Percentiles rank a stretch among this genome's conserved stretches.
phyloP scores from a whole-genome alignment of 768 basidiomycete species.

The Infundibulicybe gibba region DNA sequence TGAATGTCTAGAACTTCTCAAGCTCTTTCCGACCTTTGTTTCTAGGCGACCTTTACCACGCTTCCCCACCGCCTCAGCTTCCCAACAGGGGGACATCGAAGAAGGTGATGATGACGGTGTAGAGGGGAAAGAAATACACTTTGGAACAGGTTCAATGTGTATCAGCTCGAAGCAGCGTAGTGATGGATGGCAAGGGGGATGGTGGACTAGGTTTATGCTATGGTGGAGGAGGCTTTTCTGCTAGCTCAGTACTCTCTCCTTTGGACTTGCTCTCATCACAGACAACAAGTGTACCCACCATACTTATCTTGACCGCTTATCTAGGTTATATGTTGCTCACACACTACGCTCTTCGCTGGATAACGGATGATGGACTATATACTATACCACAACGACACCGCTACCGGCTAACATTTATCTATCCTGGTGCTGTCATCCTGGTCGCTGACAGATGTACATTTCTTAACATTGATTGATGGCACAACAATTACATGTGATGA shows the following conservation, averaged over 20 bases:
- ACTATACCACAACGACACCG: too few species aligned
- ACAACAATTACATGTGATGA: too few species aligned
- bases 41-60: slow-evolving; percentile 68
- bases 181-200: slow-evolving; percentile 69
- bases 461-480: too few species aligned
- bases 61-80: slow-evolving; percentile 44
- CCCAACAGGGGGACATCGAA: slow-evolving; percentile 57
- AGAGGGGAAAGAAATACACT: slow-evolving; percentile 56
- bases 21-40: slow-evolving; percentile 76
- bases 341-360: too few species aligned
- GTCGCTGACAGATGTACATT: slow-evolving; percentile 1
- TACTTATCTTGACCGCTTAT: too few species aligned
- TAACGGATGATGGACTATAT: too few species aligned
- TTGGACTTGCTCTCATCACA: not conserved
- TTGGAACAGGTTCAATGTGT: slow-evolving; percentile 87
- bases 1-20: slow-evolving; percentile 65
- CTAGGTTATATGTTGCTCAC: too few species aligned
- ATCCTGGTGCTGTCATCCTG: not conserved
- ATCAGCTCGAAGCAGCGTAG: slow-evolving; percentile 56
- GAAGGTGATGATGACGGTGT: slow-evolving; percentile 58
- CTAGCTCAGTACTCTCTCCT: slow-evolving; percentile 27
- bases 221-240: slow-evolving; percentile 84
- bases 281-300: too few species aligned
- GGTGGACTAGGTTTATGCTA: slow-evolving; percentile 73
- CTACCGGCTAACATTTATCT: too few species aligned